Evolutionary conservation across 176 grass and related monocot species (phyloP).

Genomic region (Microstegium vimineum): DNA sequence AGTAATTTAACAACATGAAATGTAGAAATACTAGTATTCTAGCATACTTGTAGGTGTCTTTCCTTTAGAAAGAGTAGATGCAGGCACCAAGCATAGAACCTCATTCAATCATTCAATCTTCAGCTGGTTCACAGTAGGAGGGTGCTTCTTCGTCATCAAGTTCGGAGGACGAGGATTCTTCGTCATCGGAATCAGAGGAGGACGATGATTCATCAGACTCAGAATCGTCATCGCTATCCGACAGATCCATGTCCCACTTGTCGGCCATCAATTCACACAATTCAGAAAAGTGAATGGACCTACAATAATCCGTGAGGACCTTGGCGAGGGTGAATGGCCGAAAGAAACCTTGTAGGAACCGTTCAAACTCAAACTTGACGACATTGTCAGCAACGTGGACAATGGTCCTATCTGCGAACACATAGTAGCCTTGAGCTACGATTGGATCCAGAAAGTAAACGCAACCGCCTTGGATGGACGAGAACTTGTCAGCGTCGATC

Average conservation of each 20-base stretch:
- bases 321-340: not conserved
- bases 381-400: not conserved
- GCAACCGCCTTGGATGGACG: not conserved
- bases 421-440: too few species aligned
- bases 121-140: not conserved
- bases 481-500: not conserved
- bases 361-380: not conserved
- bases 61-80: too few species aligned
- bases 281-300: not conserved
- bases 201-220: too few species aligned
- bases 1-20: not conserved
- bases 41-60: not conserved
- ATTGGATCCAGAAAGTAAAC: too few species aligned
- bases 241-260: not conserved
- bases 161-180: not conserved
- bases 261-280: not conserved
- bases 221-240: too few species aligned
- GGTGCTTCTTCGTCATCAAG: too few species aligned
- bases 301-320: not conserved
- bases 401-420: not conserved
- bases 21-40: not conserved
- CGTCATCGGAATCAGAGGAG: not conserved
- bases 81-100: not conserved
- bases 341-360: not conserved
- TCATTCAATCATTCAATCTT: too few species aligned